Percentiles rank a stretch among this genome's conserved stretches.
phyloP scores from a whole-genome alignment of 2,329 filamentous ascomycete genomes.

The Purpureocillium lavendulum region DNA sequence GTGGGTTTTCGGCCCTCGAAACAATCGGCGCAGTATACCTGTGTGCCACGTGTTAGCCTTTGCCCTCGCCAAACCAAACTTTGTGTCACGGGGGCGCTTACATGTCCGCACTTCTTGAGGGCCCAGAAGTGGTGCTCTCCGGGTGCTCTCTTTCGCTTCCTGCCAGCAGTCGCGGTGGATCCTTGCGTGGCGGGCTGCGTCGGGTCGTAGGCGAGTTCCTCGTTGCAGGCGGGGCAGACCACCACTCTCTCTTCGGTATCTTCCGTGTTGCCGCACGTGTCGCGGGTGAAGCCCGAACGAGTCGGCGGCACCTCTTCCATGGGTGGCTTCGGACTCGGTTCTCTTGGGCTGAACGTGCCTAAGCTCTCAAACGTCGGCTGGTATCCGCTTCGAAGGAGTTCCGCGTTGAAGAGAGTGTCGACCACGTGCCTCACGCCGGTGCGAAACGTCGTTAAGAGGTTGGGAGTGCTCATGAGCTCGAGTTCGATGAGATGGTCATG shows the following conservation, averaged over 20 bases:
- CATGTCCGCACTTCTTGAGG: conserved; percentile 84
- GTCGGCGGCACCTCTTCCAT: conserved; percentile 58
- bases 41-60: neutral
- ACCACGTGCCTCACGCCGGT: conserved; percentile 17
- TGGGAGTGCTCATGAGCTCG: too few species aligned
- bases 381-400: conserved; percentile 12
- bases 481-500: too few species aligned
- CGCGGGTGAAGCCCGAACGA: conserved; percentile 71
- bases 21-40: conserved; percentile 58
- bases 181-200: conserved; percentile 19
- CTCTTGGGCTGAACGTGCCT: conserved; percentile 21
- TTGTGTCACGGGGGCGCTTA: too few species aligned
- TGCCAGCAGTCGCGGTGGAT: conserved; percentile 10
- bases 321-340: conserved; percentile 31
- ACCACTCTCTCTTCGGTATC: conserved; percentile 59
- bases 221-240: conserved; percentile 78
- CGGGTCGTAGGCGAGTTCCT: conserved; percentile 72
- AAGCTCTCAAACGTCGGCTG: conserved; percentile 11
- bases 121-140: conserved; percentile 88
- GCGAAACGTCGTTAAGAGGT: conserved; percentile 11
- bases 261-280: conserved; percentile 35
- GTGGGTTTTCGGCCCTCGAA: conserved; percentile 45
- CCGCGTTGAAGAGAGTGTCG: conserved; percentile 13
- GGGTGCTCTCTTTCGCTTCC: conserved; percentile 37
- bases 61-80: neutral